Percentiles rank a stretch among this genome's conserved stretches.
Conservation (phyloP, 2,329 filamentous ascomycete species). For the Plenodomus tracheiphilus region DNA sequence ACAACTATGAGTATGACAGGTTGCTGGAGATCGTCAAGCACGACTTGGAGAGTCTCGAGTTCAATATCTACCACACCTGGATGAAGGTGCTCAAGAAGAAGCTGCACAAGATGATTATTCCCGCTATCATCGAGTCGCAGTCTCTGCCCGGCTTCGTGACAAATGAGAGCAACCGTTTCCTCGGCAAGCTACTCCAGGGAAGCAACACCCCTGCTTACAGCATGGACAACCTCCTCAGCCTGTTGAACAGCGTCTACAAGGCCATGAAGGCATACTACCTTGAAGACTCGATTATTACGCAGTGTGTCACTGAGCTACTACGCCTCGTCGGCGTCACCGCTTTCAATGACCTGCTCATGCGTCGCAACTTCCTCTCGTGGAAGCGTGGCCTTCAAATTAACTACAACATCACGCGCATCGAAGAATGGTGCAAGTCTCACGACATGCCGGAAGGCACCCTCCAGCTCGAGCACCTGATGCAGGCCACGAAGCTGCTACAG, state of each 20-base stretch:
- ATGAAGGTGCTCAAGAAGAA: slow-evolving; percentile 99
- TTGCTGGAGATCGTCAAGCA: slow-evolving; percentile 98
- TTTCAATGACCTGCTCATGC: slow-evolving; percentile 97
- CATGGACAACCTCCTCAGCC: slow-evolving; percentile 96
- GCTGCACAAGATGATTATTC: slow-evolving; percentile 99
- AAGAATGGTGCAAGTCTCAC: slow-evolving; percentile 99
- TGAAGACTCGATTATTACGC: slow-evolving; percentile 92
- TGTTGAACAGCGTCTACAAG: slow-evolving; percentile 96
- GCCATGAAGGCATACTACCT: slow-evolving; percentile 99
- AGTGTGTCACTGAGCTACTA: slow-evolving; percentile 92
- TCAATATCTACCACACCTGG: slow-evolving; percentile 99
- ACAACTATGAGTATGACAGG: slow-evolving; percentile 98
- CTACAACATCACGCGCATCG: slow-evolving; percentile 99
- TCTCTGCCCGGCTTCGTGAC: slow-evolving; percentile 98
- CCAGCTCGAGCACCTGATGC: slow-evolving; percentile 98
- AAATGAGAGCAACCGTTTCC: slow-evolving; percentile 96
- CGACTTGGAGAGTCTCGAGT: slow-evolving; percentile 95
- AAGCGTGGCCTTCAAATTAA: slow-evolving; percentile 99
- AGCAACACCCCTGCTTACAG: slow-evolving; percentile 94
- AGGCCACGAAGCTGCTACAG: slow-evolving; percentile 97
- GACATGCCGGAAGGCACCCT: slow-evolving; percentile 98
- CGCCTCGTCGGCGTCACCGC: slow-evolving; percentile 94
- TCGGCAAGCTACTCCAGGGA: slow-evolving; percentile 91
- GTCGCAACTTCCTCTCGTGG: slow-evolving; percentile 98
- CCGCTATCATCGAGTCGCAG: slow-evolving; percentile 98